A percentile compares a stretch with the other conserved stretches of the same genome.
These are phyloP conservation scores for Chlamydomonas eustigma DNA, from an alignment of 139 green algal genomes.

Conservation along the genomic window DNA sequence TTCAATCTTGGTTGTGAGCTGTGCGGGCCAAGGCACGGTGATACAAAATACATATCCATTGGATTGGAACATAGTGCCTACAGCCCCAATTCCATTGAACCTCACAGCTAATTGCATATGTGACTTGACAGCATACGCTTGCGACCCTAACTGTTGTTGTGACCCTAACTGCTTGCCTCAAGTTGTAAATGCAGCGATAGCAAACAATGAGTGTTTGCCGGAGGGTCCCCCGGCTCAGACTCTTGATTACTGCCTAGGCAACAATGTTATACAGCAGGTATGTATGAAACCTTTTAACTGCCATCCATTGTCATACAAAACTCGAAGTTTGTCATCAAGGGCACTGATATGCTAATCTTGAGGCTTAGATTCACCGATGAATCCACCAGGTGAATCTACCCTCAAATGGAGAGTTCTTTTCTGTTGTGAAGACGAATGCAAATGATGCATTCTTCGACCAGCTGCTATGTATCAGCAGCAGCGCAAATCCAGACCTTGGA, in stretches of 20 bases:
- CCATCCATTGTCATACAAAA: neutral
- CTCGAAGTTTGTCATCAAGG: no score
- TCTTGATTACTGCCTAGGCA: slow-evolving; percentile 37
- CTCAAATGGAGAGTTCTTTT: slow-evolving; percentile 33
- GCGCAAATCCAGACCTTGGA: slow-evolving; percentile 42
- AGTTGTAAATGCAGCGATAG: slow-evolving; percentile 11
- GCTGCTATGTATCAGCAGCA: slow-evolving; percentile 45
- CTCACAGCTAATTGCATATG: slow-evolving; percentile 43
- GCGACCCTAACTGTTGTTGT: slow-evolving; percentile 47
- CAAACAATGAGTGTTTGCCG: slow-evolving; percentile 25
- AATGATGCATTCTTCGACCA: slow-evolving; percentile 33
- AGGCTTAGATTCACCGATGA: no score
- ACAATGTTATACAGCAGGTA: neutral
- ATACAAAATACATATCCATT: slow-evolving; percentile 22
- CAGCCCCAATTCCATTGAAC: slow-evolving; percentile 18
- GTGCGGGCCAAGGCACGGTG: neutral
- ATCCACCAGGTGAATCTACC: slow-evolving; percentile 60
- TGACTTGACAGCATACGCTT: slow-evolving; percentile 24
- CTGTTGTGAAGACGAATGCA: slow-evolving; percentile 16
- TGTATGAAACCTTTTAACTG: neutral
- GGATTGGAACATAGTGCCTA: slow-evolving; percentile 22
- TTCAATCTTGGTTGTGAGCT: neutral
- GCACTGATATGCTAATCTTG: no score
- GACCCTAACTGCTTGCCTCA: slow-evolving; percentile 32
- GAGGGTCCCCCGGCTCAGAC: slow-evolving; percentile 25